Base-by-base conservation (phyloP, 495 filamentous ascomycete species). In the Penicillium taxi region DNA sequence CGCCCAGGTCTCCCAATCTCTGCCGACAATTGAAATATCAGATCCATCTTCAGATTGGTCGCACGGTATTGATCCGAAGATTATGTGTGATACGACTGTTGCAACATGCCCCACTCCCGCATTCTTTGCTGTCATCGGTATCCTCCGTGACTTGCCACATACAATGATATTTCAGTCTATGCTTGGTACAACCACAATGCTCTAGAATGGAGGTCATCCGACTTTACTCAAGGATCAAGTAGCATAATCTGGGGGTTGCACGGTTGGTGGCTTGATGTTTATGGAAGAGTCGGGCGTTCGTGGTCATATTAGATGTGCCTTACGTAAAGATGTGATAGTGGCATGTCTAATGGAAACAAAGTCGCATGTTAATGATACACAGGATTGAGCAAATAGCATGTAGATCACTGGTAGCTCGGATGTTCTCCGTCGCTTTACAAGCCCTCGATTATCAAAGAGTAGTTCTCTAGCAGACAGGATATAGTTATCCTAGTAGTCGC, bases 401-500 rank as follows among this genome's bases (percentile, higher is more conserved):
- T 21, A 34, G 13, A 32, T 9, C 8, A 32, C 83, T 9, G 84
- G 84, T 12, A 84, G 77, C 56, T 64, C 69, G 36, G 75, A 74
- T 45, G 56, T 83, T 20, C 45, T 90, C 37, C 66, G 67, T 21
- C 66, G 84, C 23, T 90, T 88, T 44, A 78, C 84, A 9, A 84
- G 80, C 55, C 67, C 74, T 36, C 65, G 84, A 37, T 78, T 41
- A 79, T 88, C 50, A 89, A 87, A 74, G 84, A 88, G 69, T 82
- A 87, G 64, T 88, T 86, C 45, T 66, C 44, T 58, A 67, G 1
- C 70, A 74, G 23, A 56, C 65, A 4, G 66, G 68, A 46, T 83
- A 84, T 28, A 60, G 36, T 27, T 90, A 90, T 56, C 81, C 81
- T 16, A 86, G 81, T 58, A 90, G 88, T 42, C 47, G 61, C 39